These are phyloP conservation scores for Phalaenopsis hybrid DNA, from an alignment of 116 monocot genomes.

Conservation along the genomic window DNA sequence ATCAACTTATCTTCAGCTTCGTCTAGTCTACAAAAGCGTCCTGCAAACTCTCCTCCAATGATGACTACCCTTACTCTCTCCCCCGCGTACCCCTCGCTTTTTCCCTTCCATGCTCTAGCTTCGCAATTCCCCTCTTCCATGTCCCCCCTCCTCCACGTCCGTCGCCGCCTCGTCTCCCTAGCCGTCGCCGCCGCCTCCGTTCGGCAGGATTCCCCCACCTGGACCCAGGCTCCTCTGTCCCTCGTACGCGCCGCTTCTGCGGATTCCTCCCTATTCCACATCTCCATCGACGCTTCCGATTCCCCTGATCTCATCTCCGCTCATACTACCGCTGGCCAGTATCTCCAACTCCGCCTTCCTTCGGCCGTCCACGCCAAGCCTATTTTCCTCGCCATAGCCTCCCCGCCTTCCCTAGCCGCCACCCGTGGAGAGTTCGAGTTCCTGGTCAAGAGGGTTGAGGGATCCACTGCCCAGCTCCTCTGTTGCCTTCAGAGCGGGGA, in stretches of 20 bases:
- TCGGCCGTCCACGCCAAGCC: slow-evolving; percentile 31
- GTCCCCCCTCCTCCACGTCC: slow-evolving; percentile 22
- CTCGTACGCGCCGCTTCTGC: slow-evolving; percentile 54
- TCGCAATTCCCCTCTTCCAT: slow-evolving; percentile 13
- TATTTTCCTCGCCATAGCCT: slow-evolving; percentile 81
- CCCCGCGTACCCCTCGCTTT: background rate
- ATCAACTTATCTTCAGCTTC: background rate
- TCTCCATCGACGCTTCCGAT: slow-evolving; percentile 71
- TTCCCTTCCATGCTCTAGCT: slow-evolving; percentile 6
- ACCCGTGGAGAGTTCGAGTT: slow-evolving; percentile 65
- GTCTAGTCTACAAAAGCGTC: slow-evolving; percentile 1
- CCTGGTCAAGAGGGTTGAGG: slow-evolving; percentile 73
- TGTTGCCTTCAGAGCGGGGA: slow-evolving; percentile 71
- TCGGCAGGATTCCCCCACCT: slow-evolving; percentile 43
- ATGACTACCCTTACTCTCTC: background rate
- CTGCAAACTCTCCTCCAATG: background rate
- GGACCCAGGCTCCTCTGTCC: slow-evolving; percentile 67
- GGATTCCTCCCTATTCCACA: slow-evolving; percentile 80
- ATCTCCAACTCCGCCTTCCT: slow-evolving; percentile 78
- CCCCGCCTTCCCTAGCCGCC: slow-evolving; percentile 43
- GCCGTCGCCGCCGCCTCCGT: slow-evolving; percentile 27
- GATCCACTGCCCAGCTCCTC: slow-evolving; percentile 68
- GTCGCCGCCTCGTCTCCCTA: slow-evolving; percentile 22
- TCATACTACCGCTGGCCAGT: slow-evolving; percentile 77
- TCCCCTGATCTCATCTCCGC: slow-evolving; percentile 42